A percentile compares a stretch with the other conserved stretches of the same genome.
Conservation (phyloP, 148 eudicot genomes). For the Rhododendron ferrugineum region DNA sequence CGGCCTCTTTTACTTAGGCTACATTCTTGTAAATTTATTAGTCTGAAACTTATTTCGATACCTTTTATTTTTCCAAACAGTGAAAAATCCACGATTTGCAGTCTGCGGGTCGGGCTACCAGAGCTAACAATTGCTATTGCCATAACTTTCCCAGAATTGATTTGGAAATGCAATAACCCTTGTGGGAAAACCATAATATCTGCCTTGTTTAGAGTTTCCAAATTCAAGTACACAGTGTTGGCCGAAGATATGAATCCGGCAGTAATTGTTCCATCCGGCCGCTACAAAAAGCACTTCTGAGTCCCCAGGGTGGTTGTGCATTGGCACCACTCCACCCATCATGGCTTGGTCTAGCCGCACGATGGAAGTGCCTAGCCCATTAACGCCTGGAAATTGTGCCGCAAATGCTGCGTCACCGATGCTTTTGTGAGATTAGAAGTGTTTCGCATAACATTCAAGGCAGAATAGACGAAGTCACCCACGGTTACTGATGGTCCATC, state of each 20-base stretch:
- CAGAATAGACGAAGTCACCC: conserved; percentile 27
- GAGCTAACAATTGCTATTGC: neutral
- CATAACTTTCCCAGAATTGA: neutral
- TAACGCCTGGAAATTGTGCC: conserved; percentile 34
- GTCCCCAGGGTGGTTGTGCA: conserved; percentile 41
- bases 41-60: too few species aligned
- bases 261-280: conserved; percentile 19
- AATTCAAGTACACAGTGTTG: conserved; percentile 10
- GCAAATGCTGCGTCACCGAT: conserved; percentile 33
- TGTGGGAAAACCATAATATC: too few species aligned
- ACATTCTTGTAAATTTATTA: too few species aligned
- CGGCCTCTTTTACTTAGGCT: too few species aligned
- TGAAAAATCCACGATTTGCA: too few species aligned
- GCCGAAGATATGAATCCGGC: conserved; percentile 32
- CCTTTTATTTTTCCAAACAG: too few species aligned
- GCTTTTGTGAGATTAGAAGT: conserved; percentile 24
- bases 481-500: conserved; percentile 29
- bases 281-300: conserved; percentile 20
- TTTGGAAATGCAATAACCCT: conserved; percentile 38
- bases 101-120: too few species aligned
- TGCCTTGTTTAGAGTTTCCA: conserved; percentile 26
- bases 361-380: conserved; percentile 14
- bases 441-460: conserved; percentile 21
- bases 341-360: conserved; percentile 19
- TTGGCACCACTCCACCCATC: conserved; percentile 28